A percentile compares a stretch with the other conserved stretches of the same genome.
These are phyloP conservation scores for Alternaria sp. DNA, from an alignment of 2,329 filamentous ascomycete genomes.

Conservation along the genomic window DNA sequence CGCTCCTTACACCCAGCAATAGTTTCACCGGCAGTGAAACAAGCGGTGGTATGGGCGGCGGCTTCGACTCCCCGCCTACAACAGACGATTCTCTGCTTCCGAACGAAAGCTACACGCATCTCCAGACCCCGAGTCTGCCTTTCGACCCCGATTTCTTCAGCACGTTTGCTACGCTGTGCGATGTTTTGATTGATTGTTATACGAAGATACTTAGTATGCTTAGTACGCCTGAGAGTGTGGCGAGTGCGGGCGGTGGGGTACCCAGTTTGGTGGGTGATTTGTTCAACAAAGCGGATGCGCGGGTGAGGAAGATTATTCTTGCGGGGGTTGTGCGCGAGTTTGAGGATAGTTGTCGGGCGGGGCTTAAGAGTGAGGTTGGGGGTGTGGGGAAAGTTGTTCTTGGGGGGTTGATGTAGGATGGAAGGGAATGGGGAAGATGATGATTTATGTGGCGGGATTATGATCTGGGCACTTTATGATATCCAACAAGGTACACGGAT, in stretches of 20 bases:
- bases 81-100: constrained; percentile 38
- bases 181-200: constrained; percentile 93
- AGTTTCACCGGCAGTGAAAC: constrained; percentile 24
- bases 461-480: constrained; percentile 6
- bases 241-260: constrained; percentile 30
- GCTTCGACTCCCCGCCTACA: constrained; percentile 40
- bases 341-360: constrained; percentile 80
- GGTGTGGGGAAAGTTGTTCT: constrained; percentile 89
- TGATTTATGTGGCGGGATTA: neutral
- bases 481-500: neutral
- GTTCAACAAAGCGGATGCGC: constrained; percentile 87
- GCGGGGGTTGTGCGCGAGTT: constrained; percentile 89
- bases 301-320: constrained; percentile 86
- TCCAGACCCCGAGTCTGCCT: constrained; percentile 89
- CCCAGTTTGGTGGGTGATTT: constrained; percentile 70
- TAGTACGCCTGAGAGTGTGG: constrained; percentile 65
- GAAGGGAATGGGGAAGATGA: neutral
- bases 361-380: constrained; percentile 80
- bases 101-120: constrained; percentile 87
- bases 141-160: constrained; percentile 98
- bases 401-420: constrained; percentile 76
- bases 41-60: constrained; percentile 1
- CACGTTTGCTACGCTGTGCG: constrained; percentile 93
- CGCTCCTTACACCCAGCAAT: constrained; percentile 24
- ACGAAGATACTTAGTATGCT: constrained; percentile 77